Evolutionary conservation across 371 early-diverging fungal species (phyloP), one percentile per base, ranked within the genome.

Genomic region (Apophysomyces trapeziformis): DNA sequence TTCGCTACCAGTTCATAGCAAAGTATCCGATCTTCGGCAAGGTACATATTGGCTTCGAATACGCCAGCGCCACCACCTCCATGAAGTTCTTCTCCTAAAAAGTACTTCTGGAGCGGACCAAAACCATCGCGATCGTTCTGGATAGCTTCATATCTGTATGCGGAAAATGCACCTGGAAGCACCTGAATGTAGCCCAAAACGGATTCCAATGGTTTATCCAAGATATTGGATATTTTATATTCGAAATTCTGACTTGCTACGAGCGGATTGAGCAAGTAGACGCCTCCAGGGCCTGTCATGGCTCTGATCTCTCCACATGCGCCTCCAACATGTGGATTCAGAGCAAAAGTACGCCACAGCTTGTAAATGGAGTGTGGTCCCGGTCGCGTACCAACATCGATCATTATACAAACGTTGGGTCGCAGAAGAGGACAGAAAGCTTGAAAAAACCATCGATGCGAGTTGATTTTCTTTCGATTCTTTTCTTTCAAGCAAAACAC

Each of bases 361-460:
- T 92, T 91, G 77, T 96, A 96, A 57, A 97, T 87, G 0, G 97
- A 92, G 4, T 86, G 85, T 35, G 85, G 85, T 6, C 90, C 86
- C 3, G 97, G 96, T 63, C 90, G 90, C 18, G 97, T 97, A 5
- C 97, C 97, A 35, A 96, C 96, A 72, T 97, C 97, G 61, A 97
- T 82, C 12, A 96, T 83, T 46, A 96, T 88, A 74, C 94, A 93
- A 14, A 96, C 88, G 47, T 93, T 90, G 11, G 97, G 97, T 44
- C 90, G 83, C 61, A 97, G 64, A 39, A 94, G 68, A n/a, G 88
- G 87, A 39, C 95, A 89, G 69, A 97, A 90, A 11, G 96, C 96
- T 71, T 95, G 95, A 74, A 97, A 96, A 84, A 96, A 95, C 97
- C 97, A 97, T n/a, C 95, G 90, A 71, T 97, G 97, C 7, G 95